Evolutionary conservation across 179 eudicot species (phyloP).

Genomic region (Vitellaria paradoxa): DNA sequence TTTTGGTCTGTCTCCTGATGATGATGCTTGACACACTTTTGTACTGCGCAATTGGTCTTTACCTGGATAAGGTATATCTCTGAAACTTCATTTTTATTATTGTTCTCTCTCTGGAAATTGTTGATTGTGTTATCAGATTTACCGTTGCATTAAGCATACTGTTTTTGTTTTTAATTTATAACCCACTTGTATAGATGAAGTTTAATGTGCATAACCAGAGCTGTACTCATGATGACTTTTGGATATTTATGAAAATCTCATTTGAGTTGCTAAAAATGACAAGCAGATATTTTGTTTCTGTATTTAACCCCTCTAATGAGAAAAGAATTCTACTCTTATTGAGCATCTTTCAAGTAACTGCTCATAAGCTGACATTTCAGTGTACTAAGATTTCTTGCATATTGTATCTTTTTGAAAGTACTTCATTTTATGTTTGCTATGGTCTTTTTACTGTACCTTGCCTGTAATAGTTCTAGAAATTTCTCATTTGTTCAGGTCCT

Average conservation of each 20-base stretch:
- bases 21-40: conserved; percentile 79
- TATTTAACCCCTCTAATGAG: neutral
- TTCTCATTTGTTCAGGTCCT: conserved; percentile 49
- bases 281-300: neutral
- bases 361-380: neutral
- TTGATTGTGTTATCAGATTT: neutral
- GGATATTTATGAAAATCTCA: neutral
- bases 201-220: neutral
- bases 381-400: neutral
- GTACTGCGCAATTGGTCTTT: conserved; percentile 78
- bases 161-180: neutral
- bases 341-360: neutral
- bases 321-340: neutral
- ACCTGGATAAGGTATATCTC: conserved; percentile 83
- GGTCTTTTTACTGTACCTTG: conserved; percentile 2
- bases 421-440: neutral
- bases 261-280: neutral
- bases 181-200: neutral
- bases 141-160: neutral
- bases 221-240: neutral
- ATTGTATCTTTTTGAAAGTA: neutral
- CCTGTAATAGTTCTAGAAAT: neutral
- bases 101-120: conserved; percentile 4
- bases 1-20: conserved; percentile 87
- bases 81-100: neutral